Percentiles rank a stretch among this genome's conserved stretches.
Evolutionary conservation across 257 asterid species (phyloP).

Genomic region (Haberlea rhodopensis): DNA sequence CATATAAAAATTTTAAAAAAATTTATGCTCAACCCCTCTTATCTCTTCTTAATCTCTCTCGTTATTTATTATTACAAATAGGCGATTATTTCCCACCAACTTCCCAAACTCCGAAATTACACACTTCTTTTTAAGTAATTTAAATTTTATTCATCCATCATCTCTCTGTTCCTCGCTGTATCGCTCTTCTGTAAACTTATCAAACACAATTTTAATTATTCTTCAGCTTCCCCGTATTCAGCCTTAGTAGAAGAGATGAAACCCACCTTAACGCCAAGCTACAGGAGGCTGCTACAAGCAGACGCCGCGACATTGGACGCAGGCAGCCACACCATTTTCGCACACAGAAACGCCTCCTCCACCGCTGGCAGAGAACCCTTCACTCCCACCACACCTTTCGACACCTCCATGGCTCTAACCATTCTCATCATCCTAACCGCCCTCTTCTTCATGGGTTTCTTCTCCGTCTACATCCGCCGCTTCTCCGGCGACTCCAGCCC

Average conservation of each 20-base stretch:
- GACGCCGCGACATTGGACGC: conserved; percentile 19
- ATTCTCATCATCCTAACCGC: conserved; percentile 54
- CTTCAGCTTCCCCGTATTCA: no score
- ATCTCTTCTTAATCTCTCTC: no score
- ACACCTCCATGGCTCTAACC: conserved; percentile 60
- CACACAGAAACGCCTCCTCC: conserved; percentile 12
- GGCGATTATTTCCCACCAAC: no score
- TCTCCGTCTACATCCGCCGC: conserved; percentile 69
- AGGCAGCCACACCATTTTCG: conserved; percentile 13
- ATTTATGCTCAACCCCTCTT: no score
- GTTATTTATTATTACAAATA: no score
- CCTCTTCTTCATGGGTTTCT: conserved; percentile 64
- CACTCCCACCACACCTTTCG: conserved; percentile 33
- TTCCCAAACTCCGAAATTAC: no score
- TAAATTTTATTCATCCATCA: no score
- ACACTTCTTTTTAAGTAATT: no score
- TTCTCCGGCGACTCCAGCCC: conserved; percentile 26
- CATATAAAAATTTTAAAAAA: no score
- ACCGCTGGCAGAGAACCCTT: conserved; percentile 10
- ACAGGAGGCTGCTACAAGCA: conserved; percentile 37
- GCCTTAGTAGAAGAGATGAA: conserved; percentile 19
- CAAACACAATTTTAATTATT: no score
- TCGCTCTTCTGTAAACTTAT: no score
- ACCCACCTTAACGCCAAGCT: neutral
- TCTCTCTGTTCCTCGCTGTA: no score